Evolutionary conservation across 108 stramenopile genomes (phyloP), one percentile per base, ranked within the genome.

Genomic region (Schizochytrium sp.): DNA sequence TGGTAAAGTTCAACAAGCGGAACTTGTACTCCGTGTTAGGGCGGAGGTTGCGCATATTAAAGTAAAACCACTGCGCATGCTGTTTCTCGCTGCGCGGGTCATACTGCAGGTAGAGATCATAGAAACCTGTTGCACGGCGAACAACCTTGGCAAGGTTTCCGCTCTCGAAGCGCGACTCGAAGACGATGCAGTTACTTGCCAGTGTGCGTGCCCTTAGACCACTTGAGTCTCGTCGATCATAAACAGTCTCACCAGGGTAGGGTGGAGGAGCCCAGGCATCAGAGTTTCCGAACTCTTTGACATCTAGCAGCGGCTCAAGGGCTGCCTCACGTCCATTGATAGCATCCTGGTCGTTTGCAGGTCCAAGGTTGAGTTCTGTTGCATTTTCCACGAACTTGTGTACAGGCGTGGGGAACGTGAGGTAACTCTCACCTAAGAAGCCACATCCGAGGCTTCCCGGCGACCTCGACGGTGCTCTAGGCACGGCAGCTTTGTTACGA

Each of bases 41-140:
- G 19, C 61, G 87, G 44, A 88, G 17, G 72, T 90, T 92, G 46
- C 61, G 42, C 88, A 94, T 93, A 55, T 87, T 72, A 53, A 95
- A 95, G 88, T 95, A 94, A 90, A 94, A 95, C 95, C 95, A 95
- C 89, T 94, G 92, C n/a, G 49, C 72, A 64, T 92, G 89, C 46
- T 89, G 88, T 47, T 90, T 89, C 45, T 72, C 89, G 49, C 49
- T 56, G 56, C 91, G 89, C 8, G 57, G 87, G 90, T 72, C 64
- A 15, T 17, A 73, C 72, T 59, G 72, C 3, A 73, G 72, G 44
- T 89, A n/a, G 55, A 72, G 89, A 53, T 73, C 38, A 38, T 56
- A 87, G 19, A 50, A 83, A 28, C 28, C 3, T 7, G 44, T 13
- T 10, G 40, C 44, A 0, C 8, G 38, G 7, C 45, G 55, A 13